Evolutionary conservation across 805 yeast genomes (phyloP).

Genomic region (Metschnikowia vanudenii): DNA sequence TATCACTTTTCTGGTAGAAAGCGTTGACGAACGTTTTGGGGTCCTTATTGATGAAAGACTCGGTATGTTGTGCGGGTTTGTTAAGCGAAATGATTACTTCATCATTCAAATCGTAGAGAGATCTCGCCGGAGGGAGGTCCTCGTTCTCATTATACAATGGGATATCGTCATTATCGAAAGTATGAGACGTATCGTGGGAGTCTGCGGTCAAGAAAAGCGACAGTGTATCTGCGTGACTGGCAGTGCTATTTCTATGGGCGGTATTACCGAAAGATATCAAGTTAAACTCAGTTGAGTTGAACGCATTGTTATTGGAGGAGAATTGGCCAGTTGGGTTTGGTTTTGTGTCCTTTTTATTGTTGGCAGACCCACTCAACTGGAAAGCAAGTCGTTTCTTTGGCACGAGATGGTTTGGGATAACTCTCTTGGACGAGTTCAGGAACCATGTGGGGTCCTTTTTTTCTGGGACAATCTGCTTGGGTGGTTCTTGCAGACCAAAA

Average conservation of each 20-base stretch:
- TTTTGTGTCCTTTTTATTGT: slow-evolving; percentile 13
- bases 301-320: slow-evolving; percentile 7
- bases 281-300: slow-evolving; percentile 22
- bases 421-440: slow-evolving; percentile 32
- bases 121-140: slow-evolving; percentile 50
- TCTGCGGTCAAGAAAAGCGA: slow-evolving; percentile 13
- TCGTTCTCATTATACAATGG: slow-evolving; percentile 29
- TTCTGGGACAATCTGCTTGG: neutral
- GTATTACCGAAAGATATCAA: slow-evolving; percentile 35
- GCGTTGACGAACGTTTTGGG: slow-evolving; percentile 47
- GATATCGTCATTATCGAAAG: slow-evolving; percentile 29
- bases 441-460: slow-evolving; percentile 29
- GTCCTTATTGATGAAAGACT: slow-evolving; percentile 44
- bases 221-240: slow-evolving; percentile 19
- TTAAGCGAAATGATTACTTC: slow-evolving; percentile 39
- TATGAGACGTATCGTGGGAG: slow-evolving; percentile 29
- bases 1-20: slow-evolving; percentile 28
- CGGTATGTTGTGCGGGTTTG: slow-evolving; percentile 35
- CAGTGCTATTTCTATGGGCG: slow-evolving; percentile 20
- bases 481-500: slow-evolving; percentile 9
- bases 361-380: slow-evolving; percentile 29
- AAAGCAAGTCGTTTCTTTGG: slow-evolving; percentile 42
- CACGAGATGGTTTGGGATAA: slow-evolving; percentile 42
- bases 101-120: slow-evolving; percentile 49
- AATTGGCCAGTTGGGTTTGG: neutral